Evolutionary conservation across 2,329 filamentous ascomycete species (phyloP), one percentile per base, ranked within the genome.

Genomic region (Botrytis galanthina): DNA sequence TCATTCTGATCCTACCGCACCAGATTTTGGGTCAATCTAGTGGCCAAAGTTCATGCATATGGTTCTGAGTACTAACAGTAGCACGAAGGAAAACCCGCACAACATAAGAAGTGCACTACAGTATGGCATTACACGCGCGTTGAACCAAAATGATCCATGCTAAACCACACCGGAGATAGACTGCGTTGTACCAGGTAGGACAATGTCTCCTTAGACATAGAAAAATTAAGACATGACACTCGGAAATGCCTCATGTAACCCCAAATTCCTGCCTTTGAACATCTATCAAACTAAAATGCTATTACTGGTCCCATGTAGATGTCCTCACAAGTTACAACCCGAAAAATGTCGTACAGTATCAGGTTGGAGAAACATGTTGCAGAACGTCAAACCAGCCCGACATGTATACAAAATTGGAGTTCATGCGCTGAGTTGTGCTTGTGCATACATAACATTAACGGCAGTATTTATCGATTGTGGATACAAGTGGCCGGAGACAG

Each of bases 1-100:
- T 68, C 35, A 32, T 42, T 69, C n/a, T 44, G 6, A 44, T 57
- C 39, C 66, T 69, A 69, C 66, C 66, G 48, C 66, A 69, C 66
- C n/a, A 42, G n/a, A 32, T 42, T 68, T 44, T 4, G 48, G 48
- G 20, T 57, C 51, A 22, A 10, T 42, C 35, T 18, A 57, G 20
- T 57, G 48, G 66, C 18, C n/a, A 57, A 26, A 69, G 18, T 18
- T 69, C 16, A 32, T 42, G n/a, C 18, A 68, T 68, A 22, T 54
- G 64, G 35, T 22, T 39, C 32, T 20, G 37, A 26, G 32, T 16
- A n/a, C 42, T 14, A 26, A 39, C 16, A 18, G 14, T 29, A 16
- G 35, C n/a, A 68, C 26, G 12, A 68, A 26, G n/a, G 20, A 57
- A 4, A 39, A 22, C 5, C 14, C 35, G 26, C 35, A 61, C 59